Evolutionary conservation across 371 early-diverging fungal genomes (phyloP), one percentile per base, ranked within the genome.

Genomic region (Lichtheimia ornata): DNA sequence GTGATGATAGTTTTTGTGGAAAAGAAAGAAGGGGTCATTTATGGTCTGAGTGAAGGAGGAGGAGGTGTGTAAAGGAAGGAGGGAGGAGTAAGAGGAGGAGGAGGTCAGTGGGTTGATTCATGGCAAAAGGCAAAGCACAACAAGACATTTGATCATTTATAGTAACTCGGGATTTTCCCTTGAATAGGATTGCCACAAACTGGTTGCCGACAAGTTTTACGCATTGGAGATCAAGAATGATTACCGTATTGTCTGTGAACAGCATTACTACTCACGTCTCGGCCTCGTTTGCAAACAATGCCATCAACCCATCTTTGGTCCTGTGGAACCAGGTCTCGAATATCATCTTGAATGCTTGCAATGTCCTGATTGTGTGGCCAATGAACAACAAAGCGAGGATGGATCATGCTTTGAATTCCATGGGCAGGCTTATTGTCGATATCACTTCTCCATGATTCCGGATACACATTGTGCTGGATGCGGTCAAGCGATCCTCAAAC

Each of bases 391-490:
- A 22, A 47, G 22, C 11, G 18, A 47, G 17, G 53, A 41, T 14
- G 60, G 41, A n/a, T 30, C 60, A 40, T 95, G 96, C 69, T 98
- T 94, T 66, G 97, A 97, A 60, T 89, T 88, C 62, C 88, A 94
- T 40, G 90, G 88, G 18, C 82, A 88, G 59, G 89, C 89, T 9
- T 97, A 89, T 73, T 98, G 98, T 71, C 89, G 92, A 65, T 84
- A 87, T 55, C 98, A 97, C 71, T 98, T 94, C 70, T 95, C 97
- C 0, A 66, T 86, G 54, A 65, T 89, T 20, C 88, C 83, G 54
- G 93, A 95, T 40, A 85, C 88, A n/a, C 91, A 90, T 62, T 98
- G 98, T 64, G 89, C 91, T 14, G 97, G 98, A 2, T 98, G 98
- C 70, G 79, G 88, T 63, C 92, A 91, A 53, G 94, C 95, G 17